Evolutionary conservation across 495 filamentous ascomycete species (phyloP).

Genomic region (Tuber melanosporum): DNA sequence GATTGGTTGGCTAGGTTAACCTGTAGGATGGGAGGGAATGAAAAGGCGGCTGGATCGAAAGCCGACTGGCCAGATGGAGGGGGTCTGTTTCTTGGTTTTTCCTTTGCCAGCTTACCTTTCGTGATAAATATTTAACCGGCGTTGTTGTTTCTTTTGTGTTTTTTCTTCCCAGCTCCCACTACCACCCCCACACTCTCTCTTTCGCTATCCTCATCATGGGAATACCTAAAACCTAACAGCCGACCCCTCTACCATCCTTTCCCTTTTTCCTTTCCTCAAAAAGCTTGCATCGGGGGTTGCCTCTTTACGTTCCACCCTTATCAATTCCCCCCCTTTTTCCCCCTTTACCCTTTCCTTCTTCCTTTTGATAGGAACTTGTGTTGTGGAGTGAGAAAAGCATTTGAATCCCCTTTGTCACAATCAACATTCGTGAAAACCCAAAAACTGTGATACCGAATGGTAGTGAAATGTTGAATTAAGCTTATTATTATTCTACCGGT

Average conservation of each 20-base stretch:
- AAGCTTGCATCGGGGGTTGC: neutral
- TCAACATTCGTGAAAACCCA: neutral
- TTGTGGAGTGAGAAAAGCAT: neutral
- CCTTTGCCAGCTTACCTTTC: neutral
- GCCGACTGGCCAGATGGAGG: neutral
- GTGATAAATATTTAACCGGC: conserved; percentile 1
- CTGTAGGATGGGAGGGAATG: neutral
- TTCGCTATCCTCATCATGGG: neutral
- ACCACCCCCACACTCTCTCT: neutral
- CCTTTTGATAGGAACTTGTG: neutral
- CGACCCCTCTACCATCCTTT: neutral
- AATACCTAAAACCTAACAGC: neutral
- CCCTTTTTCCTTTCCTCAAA: neutral
- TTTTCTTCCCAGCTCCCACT: neutral
- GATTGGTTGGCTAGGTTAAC: neutral
- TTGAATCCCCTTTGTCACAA: neutral
- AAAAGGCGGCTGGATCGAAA: neutral
- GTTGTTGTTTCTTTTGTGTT: neutral
- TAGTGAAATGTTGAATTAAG: neutral
- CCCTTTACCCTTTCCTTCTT: too few relatives aligned
- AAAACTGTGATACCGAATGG: neutral
- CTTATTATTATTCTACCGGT: neutral
- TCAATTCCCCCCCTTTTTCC: neutral
- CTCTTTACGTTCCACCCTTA: neutral
- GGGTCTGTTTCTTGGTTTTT: neutral